Evolutionary conservation across 139 green algal genomes (phyloP), one percentile per base, ranked within the genome.

Genomic region (Picochlorum costavermella): DNA sequence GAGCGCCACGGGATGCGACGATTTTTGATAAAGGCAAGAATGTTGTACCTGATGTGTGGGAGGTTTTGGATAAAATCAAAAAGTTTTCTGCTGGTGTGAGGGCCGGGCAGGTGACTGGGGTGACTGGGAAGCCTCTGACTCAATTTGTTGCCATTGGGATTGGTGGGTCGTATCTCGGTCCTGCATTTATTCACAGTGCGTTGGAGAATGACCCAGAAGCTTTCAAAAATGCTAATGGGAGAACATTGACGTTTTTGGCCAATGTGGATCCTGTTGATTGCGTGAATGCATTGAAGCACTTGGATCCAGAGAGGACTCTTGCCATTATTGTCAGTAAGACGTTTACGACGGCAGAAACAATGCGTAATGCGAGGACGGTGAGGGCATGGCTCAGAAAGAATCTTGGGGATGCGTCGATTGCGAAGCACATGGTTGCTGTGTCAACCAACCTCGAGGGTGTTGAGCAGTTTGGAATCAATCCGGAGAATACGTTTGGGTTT

Each of bases 221-320:
- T 25, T 57, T 60, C 25, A 57, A 55, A 20, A 62, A 69, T 37
- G 80, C 83, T 11, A 53, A 77, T 23, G 92, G 86, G 20, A 83
- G 94, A 50, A 59, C 73, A 26, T 79, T 99, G 64, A 81, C 81
- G 33, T 99, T 99, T 84, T 76, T 99, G 50, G 92, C 94, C 53
- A 99, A 98, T 75, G 94, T 99, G 17, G 94, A 99, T 74, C 94
- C 94, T 36, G 94, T 99, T 46, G 94, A 99, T 62, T 90, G 96
- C 40, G 93, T 95, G 16, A 76, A 81, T 30, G 86, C 91, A 1
- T 86, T 98, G 48, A 74, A 91, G 29, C 67, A 73, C 0, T 74
- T 95, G 30, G 77, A 90, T 59, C 85, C 82, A 20, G 93, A 97
- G 77, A 86, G 86, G 44, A 98, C 93, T 12, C 78, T 98, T 40